Conservation (phyloP, 495 filamentous ascomycete genomes). For the Penicillium herquei region DNA sequence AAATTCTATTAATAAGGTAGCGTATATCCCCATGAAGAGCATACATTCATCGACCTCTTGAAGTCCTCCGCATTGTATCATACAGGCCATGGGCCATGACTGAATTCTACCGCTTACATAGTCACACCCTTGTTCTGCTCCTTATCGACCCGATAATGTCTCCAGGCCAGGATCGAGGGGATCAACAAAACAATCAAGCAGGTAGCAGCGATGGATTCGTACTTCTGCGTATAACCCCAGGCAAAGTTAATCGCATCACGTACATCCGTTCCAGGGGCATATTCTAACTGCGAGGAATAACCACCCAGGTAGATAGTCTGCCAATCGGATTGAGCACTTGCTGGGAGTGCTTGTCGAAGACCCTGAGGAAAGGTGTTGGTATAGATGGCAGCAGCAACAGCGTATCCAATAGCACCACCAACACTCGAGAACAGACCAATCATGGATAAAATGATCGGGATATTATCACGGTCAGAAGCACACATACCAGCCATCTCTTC, state of each 20-base stretch:
- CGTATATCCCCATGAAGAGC: too few relatives aligned
- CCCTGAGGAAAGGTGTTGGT: conserved; percentile 56
- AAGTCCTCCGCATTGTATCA: too few relatives aligned
- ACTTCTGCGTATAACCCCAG: conserved; percentile 55
- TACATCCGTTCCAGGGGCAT: conserved; percentile 48
- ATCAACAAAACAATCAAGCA: conserved; percentile 14
- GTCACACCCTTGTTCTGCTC: background rate
- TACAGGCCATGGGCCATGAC: too few relatives aligned
- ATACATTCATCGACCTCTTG: too few relatives aligned
- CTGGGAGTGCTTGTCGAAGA: conserved; percentile 55
- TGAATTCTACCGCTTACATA: background rate
- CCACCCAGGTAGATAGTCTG: conserved; percentile 14
- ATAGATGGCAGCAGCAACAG: conserved; percentile 49
- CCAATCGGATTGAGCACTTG: conserved; percentile 22
- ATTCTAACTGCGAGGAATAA: conserved; percentile 45
- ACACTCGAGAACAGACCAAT: conserved; percentile 58
- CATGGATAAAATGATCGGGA: conserved; percentile 41
- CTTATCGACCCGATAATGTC: background rate
- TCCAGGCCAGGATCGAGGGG: background rate
- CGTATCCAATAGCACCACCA: conserved; percentile 61
- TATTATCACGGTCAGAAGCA: conserved; percentile 55
- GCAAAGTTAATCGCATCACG: conserved; percentile 55
- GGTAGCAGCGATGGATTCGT: conserved; percentile 55
- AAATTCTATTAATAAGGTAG: too few relatives aligned
- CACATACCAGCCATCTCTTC: conserved; percentile 71